Percentiles rank a stretch among this genome's conserved stretches.
These are phyloP conservation scores for Cladophialophora exuberans DNA, from an alignment of 2,329 filamentous ascomycete genomes.

Conservation along the genomic window DNA sequence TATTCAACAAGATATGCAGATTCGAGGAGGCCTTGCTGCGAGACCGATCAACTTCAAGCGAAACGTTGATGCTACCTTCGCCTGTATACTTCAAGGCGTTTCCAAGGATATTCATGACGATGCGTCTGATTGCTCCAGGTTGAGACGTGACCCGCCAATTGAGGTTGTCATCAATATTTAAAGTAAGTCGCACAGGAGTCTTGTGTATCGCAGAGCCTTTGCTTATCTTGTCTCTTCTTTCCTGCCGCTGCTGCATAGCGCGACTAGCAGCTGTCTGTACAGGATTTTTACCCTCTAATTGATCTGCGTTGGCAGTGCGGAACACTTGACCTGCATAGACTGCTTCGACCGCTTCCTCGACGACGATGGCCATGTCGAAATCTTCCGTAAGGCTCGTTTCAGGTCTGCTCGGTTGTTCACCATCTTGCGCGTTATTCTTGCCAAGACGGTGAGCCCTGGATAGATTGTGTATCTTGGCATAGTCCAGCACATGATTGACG, in stretches of 20 bases:
- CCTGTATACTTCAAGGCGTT: conserved; percentile 67
- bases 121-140: conserved; percentile 56
- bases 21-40: conserved; percentile 39
- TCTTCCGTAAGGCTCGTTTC: conserved; percentile 35
- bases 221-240: conserved; percentile 12
- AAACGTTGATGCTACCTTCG: conserved; percentile 54
- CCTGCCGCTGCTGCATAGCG: conserved; percentile 15
- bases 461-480: conserved; percentile 57
- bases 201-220: conserved; percentile 7
- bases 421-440: conserved; percentile 2
- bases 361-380: conserved; percentile 38
- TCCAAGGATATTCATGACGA: conserved; percentile 66
- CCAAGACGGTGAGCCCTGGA: conserved; percentile 15
- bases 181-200: conserved; percentile 40
- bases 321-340: conserved; percentile 54
- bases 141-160: conserved; percentile 60
- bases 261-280: conserved; percentile 20
- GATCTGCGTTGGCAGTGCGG: conserved; percentile 24
- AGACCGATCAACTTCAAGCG: conserved; percentile 40
- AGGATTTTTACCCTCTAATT: conserved; percentile 17
- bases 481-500: conserved; percentile 51
- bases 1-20: conserved; percentile 45
- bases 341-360: conserved; percentile 53
- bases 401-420: conserved; percentile 11
- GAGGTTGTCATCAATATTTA: conserved; percentile 55